A percentile compares a stretch with the other conserved stretches of the same genome.
Conservation (phyloP, 768 basidiomycete species). For the Floccularia luteovirens region DNA sequence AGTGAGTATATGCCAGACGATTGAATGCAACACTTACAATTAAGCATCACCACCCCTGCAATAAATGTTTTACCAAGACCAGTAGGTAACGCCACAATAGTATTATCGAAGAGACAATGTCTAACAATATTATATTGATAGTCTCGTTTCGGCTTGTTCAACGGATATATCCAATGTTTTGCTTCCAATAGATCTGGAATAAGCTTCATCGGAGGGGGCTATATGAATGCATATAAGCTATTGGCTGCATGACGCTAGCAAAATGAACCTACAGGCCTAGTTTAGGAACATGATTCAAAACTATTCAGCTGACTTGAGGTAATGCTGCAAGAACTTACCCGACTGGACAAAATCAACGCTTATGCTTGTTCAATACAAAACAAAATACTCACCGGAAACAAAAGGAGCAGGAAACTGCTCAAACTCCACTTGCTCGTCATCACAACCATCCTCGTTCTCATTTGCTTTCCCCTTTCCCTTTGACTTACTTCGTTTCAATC, state of each 20-base stretch:
- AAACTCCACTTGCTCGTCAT: slow-evolving; percentile 49
- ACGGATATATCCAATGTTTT: slow-evolving; percentile 87
- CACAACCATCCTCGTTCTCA: slow-evolving; percentile 36
- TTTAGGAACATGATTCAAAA: not conserved
- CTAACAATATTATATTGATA: slow-evolving; percentile 94
- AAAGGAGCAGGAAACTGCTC: slow-evolving; percentile 80
- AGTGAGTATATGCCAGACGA: slow-evolving; percentile 5
- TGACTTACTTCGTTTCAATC: slow-evolving; percentile 45
- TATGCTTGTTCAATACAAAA: not conserved
- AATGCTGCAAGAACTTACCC: slow-evolving; percentile 35
- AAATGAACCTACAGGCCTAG: slow-evolving; percentile 22
- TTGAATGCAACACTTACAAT: slow-evolving; percentile 43
- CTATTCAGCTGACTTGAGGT: not conserved
- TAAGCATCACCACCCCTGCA: slow-evolving; percentile 94
- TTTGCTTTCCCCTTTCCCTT: slow-evolving; percentile 49
- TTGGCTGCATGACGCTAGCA: not conserved
- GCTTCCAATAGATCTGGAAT: slow-evolving; percentile 69
- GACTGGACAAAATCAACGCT: slow-evolving; percentile 21
- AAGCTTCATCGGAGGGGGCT: slow-evolving; percentile 77
- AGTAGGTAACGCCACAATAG: slow-evolving; percentile 90
- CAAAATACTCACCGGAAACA: slow-evolving; percentile 45
- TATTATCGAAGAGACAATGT: slow-evolving; percentile 84
- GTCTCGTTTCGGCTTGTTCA: slow-evolving; percentile 80
- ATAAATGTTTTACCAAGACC: slow-evolving; percentile 98
- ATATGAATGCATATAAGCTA: not conserved